phyloP scores from a whole-genome alignment of 805 yeast genomes.

The Starmerella apis region DNA sequence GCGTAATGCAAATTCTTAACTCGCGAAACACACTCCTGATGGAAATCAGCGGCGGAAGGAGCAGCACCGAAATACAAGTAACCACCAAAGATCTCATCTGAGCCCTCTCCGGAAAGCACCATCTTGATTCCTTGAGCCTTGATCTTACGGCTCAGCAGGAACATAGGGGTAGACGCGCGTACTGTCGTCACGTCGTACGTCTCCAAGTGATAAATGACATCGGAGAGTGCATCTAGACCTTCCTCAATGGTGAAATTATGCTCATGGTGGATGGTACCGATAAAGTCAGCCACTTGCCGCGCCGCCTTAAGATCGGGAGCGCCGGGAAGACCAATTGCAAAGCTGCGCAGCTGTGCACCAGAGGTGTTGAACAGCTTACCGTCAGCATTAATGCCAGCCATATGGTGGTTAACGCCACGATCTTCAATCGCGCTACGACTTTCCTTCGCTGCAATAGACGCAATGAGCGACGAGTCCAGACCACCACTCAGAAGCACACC shows the following conservation, averaged over 20 bases:
- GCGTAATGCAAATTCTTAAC: conserved; percentile 95
- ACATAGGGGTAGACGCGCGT: conserved; percentile 99
- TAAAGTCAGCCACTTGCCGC: conserved; percentile 87
- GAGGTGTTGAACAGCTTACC: conserved; percentile 65
- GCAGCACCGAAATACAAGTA: conserved; percentile 96
- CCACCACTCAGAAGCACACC: conserved; percentile 98
- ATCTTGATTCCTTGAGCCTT: conserved; percentile 99
- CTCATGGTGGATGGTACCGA: conserved; percentile 94
- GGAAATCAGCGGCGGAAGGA: conserved; percentile 88
- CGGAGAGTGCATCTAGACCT: conserved; percentile 90
- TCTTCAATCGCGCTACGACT: conserved; percentile 67
- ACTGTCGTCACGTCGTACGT: conserved; percentile 98
- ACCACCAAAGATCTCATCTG: conserved; percentile 98
- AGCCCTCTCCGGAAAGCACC: conserved; percentile 98
- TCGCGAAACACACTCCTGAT: conserved; percentile 86
- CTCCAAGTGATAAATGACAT: conserved; percentile 91
- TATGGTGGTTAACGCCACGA: conserved; percentile 50
- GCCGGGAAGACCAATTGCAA: conserved; percentile 92
- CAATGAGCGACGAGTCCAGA: conserved; percentile 90
- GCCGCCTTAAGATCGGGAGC: conserved; percentile 98
- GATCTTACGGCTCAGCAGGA: conserved; percentile 86
- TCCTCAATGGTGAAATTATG: conserved; percentile 95
- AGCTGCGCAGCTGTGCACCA: conserved; percentile 74
- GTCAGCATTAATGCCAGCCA: conserved; percentile 84
- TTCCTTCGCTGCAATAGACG: conserved; percentile 94